Conservation (phyloP, 164 flowering plant genomes). For the Tinospora cordifolia region DNA sequence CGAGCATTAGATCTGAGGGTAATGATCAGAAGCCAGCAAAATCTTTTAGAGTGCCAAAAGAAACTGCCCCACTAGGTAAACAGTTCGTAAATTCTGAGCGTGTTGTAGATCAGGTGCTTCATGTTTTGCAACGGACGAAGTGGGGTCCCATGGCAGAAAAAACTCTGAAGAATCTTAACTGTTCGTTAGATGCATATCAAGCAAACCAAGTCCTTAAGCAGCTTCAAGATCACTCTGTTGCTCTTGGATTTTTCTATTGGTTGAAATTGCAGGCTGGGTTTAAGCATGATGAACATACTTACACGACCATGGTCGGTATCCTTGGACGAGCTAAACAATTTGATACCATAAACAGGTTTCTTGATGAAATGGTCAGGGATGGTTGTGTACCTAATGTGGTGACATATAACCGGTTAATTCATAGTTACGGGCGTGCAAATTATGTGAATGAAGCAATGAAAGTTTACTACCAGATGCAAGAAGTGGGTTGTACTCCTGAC, state of each 20-base stretch:
- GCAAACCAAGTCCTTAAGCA: conserved; percentile 90
- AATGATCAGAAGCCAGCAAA: conserved; percentile 26
- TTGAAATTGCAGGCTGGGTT: conserved; percentile 62
- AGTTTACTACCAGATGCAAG: conserved; percentile 74
- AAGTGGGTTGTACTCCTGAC: conserved; percentile 60
- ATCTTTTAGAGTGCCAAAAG: conserved; percentile 24
- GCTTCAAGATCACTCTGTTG: conserved; percentile 68
- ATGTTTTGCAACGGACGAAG: conserved; percentile 37
- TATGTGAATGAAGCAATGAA: conserved; percentile 55
- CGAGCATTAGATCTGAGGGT: conserved; percentile 8
- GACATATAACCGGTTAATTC: conserved; percentile 90
- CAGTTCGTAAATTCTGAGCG: conserved; percentile 27
- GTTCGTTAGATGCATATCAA: conserved; percentile 63
- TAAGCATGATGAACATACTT: conserved; percentile 92
- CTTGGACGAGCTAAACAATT: conserved; percentile 84
- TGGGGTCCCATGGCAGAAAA: conserved; percentile 82
- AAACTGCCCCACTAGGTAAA: conserved; percentile 25
- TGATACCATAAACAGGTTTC: conserved; percentile 52
- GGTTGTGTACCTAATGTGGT: conserved; percentile 89
- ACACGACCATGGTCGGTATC: conserved; percentile 94
- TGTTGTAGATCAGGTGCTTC: conserved; percentile 41
- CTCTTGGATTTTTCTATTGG: conserved; percentile 85
- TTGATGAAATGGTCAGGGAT: conserved; percentile 75
- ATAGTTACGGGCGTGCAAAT: conserved; percentile 92
- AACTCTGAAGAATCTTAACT: conserved; percentile 53